A percentile compares a stretch with the other conserved stretches of the same genome.
phyloP scores from a whole-genome alignment of 164 flowering plant species.

The Dillenia turbinata region DNA sequence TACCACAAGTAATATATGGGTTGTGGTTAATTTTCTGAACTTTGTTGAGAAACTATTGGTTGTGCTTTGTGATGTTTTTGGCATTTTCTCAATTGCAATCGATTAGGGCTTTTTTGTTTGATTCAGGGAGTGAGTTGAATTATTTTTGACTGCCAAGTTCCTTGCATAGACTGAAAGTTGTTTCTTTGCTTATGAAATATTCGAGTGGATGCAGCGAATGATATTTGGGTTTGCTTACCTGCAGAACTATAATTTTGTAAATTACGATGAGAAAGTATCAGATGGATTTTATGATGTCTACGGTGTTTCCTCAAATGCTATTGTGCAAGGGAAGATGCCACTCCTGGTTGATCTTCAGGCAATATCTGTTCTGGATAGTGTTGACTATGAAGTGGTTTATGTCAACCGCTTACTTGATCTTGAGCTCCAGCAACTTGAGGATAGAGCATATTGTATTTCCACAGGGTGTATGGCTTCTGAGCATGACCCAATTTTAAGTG shows the following conservation, averaged over 20 bases:
- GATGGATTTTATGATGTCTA: conserved; percentile 96
- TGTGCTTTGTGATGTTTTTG: too few relatives aligned
- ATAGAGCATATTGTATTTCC: conserved; percentile 41
- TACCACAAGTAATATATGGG: too few relatives aligned
- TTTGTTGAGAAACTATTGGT: too few relatives aligned
- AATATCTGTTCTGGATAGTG: conserved; percentile 38
- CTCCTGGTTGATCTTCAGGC: conserved; percentile 73
- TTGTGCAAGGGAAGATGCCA: conserved; percentile 70
- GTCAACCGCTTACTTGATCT: conserved; percentile 68
- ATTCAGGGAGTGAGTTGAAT: too few relatives aligned
- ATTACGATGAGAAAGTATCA: conserved; percentile 78
- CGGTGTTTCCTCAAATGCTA: conserved; percentile 46
- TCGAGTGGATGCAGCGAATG: too few relatives aligned
- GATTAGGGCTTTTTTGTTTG: too few relatives aligned
- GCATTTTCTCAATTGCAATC: too few relatives aligned
- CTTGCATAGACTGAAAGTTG: too few relatives aligned
- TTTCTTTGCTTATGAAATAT: too few relatives aligned
- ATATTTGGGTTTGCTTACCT: conserved; percentile 7
- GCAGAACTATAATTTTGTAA: conserved; percentile 86
- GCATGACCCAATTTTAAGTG: conserved; percentile 37
- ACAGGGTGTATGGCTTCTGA: conserved; percentile 39
- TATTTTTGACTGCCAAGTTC: too few relatives aligned
- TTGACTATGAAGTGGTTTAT: conserved; percentile 79
- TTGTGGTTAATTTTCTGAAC: too few relatives aligned
- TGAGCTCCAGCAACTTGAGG: conserved; percentile 70